Percentiles rank a stretch among this genome's conserved stretches.
Conservation (phyloP, 805 yeast genomes). For the Candida tibetensis region DNA sequence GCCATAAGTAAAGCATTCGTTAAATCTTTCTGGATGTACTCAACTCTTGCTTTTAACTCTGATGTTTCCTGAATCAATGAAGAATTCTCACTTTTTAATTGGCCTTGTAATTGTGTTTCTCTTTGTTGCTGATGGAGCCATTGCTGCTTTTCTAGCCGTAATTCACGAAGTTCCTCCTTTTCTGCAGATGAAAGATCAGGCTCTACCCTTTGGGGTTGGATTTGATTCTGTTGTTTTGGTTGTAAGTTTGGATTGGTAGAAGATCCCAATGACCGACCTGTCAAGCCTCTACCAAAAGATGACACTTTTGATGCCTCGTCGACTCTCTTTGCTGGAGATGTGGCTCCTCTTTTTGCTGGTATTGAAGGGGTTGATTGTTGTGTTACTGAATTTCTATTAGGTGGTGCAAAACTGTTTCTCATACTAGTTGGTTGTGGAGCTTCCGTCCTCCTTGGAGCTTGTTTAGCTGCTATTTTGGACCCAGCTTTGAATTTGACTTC, state of each 20-base stretch:
- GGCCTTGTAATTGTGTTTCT: conserved; percentile 22
- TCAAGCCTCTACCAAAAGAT: conserved; percentile 35
- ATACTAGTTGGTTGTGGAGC: conserved; percentile 13
- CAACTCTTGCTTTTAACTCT: conserved; percentile 28
- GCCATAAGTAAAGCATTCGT: conserved; percentile 49
- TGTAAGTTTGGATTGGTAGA: conserved; percentile 15
- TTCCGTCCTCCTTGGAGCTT: no score
- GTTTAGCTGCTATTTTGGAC: conserved; percentile 1
- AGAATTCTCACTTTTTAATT: conserved; percentile 23
- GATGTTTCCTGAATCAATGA: conserved; percentile 23
- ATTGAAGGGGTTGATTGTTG: conserved; percentile 31
- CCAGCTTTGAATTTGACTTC: conserved; percentile 38
- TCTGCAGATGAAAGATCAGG: conserved; percentile 23
- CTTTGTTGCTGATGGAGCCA: conserved; percentile 33
- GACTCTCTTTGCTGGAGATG: conserved; percentile 61
- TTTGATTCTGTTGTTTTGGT: conserved; percentile 9
- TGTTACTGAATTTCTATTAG: conserved; percentile 9
- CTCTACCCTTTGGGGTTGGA: conserved; percentile 14
- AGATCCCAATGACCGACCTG: conserved; percentile 42
- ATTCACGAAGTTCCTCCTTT: conserved; percentile 45
- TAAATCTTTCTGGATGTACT: conserved; percentile 47
- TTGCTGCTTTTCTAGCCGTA: conserved; percentile 52
- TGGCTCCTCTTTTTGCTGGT: conserved; percentile 68
- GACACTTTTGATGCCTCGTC: conserved; percentile 29
- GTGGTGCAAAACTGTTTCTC: conserved; percentile 5